These are phyloP conservation scores for Ilex aquifolium DNA, from an alignment of 257 asterid genomes.

Conservation along the genomic window DNA sequence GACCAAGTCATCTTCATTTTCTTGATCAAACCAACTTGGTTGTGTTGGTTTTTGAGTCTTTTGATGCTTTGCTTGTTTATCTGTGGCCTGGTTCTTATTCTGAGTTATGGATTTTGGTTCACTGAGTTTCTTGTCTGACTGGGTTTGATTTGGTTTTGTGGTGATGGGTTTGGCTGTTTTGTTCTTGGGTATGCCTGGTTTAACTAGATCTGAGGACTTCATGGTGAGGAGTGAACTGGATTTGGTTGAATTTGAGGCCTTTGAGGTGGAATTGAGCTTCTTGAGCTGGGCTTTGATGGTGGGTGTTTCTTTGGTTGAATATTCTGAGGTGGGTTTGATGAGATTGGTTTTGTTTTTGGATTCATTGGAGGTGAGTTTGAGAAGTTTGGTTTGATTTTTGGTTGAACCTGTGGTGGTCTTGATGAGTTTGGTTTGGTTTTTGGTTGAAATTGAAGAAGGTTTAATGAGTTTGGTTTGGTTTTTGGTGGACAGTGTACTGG, in stretches of 20 bases:
- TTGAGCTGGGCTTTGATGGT: constrained; percentile 41
- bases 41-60: constrained; percentile 20
- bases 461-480: constrained; percentile 31
- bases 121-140: constrained; percentile 9
- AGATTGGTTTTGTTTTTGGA: constrained; percentile 2
- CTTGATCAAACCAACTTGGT: constrained; percentile 38
- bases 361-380: constrained; percentile 14
- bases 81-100: constrained; percentile 12
- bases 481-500: constrained; percentile 20
- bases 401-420: constrained; percentile 14
- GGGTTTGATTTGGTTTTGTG: constrained; percentile 22
- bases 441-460: constrained; percentile 8
- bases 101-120: constrained; percentile 20
- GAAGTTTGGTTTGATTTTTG: constrained; percentile 36
- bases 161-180: constrained; percentile 40
- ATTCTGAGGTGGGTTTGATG: constrained; percentile 12
- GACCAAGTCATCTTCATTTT: constrained; percentile 51
- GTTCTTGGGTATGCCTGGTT: constrained; percentile 33
- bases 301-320: constrained; percentile 7
- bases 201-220: constrained; percentile 54
- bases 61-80: constrained; percentile 10
- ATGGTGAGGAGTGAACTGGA: constrained; percentile 20
- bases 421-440: constrained; percentile 29
- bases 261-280: constrained; percentile 69
- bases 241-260: constrained; percentile 40